Base-by-base conservation (phyloP, 345 rosid genomes). In the Syzygium oleosum region DNA sequence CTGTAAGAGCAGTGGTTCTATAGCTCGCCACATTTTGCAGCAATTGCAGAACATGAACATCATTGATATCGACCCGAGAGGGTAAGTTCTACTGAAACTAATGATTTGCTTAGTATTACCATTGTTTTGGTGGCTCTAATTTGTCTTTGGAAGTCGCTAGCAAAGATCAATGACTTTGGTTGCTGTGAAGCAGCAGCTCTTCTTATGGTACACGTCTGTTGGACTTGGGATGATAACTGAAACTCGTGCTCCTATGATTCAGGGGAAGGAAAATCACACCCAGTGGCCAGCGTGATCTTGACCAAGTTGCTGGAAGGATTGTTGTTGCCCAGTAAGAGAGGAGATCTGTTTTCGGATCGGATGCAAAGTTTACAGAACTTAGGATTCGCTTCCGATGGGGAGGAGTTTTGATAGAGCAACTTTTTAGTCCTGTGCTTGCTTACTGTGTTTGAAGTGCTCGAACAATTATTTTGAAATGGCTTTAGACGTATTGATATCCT, bases 231-330 rank as follows among this genome's bases (percentile, higher is more conserved):
- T 52, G 54, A 16, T 31, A n/a, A 51, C 43, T 52, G 59, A 84
- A 11, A 29, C 46, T 17, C 10, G 7, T 51, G 85, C 52, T 52
- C 58, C 11, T 89, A 84, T 90, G 56, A 59, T 73, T 15, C 91
- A 92, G 95, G 49, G 95, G 93, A 52, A 93, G 94, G 84, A 92
- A 43, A 86, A 93, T 92, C 61, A 93, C 94, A 13, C 90, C 95
- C 54, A 92, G 87, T 19, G 94, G 95, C 78, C 92, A 88, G 88
- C 88, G 95, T 87, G 95, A 93, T 88, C 93, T 93, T 1, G 95
- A 93, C 29, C 94, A 93, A 88, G 95, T 93, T 58, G 94, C 95
- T 59, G 95, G 95, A 46, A 87, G 93, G 88, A 90, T 91, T 88
- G 93, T 86, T 12, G 90, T 91, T 17, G 87, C 91, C 16, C 88